Evolutionary conservation across 768 basidiomycete species (phyloP).

Genomic region (Cyclocybe aegerita): DNA sequence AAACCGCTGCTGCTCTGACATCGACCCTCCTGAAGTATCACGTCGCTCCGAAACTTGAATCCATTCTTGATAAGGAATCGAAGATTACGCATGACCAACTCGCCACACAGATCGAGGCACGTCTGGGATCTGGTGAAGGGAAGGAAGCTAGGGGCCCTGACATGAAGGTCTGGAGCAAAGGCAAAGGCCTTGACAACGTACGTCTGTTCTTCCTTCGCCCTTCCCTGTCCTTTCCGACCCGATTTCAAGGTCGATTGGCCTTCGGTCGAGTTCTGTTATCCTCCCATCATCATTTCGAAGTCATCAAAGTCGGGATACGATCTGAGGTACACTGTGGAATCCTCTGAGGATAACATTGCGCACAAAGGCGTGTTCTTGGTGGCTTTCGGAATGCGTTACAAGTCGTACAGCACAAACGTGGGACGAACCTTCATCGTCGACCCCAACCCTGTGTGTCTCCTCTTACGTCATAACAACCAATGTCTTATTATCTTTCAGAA

Average conservation of each 20-base stretch:
- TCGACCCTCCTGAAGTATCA: conserved; percentile 85
- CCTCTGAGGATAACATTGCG: conserved; percentile 78
- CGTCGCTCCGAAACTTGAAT: conserved; percentile 84
- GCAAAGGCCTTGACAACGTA: conserved; percentile 72
- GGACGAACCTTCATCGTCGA: conserved; percentile 96
- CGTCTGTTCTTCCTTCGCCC: conserved; percentile 25
- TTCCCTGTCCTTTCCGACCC: conserved; percentile 2
- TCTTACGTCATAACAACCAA: not conserved
- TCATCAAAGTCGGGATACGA: conserved; percentile 85
- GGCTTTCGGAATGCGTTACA: conserved; percentile 88
- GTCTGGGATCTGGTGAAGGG: conserved; percentile 84
- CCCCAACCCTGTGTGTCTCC: conserved; percentile 66
- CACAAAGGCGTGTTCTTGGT: conserved; percentile 88
- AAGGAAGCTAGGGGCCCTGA: conserved; percentile 80
- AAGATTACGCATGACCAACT: conserved; percentile 89
- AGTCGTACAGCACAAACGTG: conserved; percentile 89
- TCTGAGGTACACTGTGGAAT: conserved; percentile 82
- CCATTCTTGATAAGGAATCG: conserved; percentile 88
- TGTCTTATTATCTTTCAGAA: conserved; percentile 46
- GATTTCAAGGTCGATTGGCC: conserved; percentile 75
- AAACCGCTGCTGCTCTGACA: conserved; percentile 74
- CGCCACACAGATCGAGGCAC: conserved; percentile 80
- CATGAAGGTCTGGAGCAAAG: conserved; percentile 89
- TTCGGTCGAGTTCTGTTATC: conserved; percentile 91
- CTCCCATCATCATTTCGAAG: conserved; percentile 94